A percentile compares a stretch with the other conserved stretches of the same genome.
These are phyloP conservation scores for Diutina mesorugosa DNA, from an alignment of 1,139 yeast species.

Conservation along the genomic window DNA sequence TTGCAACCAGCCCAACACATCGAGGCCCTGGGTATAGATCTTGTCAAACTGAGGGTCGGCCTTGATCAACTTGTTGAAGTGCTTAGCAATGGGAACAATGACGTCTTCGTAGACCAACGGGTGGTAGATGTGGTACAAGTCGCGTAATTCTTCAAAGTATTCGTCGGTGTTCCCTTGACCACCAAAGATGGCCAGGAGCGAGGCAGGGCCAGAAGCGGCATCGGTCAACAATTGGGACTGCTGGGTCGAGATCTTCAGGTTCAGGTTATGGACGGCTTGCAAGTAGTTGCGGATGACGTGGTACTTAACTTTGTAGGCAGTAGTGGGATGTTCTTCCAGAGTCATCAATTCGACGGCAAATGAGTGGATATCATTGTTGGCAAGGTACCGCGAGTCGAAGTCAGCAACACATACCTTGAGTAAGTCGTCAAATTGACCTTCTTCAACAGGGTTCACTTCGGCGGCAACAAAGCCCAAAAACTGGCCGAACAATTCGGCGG, in stretches of 20 bases:
- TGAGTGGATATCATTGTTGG: constrained; percentile 65
- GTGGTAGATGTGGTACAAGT: constrained; percentile 63
- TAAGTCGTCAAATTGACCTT: constrained; percentile 55
- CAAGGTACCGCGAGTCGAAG: not conserved
- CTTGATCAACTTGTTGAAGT: constrained; percentile 56
- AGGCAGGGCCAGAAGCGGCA: constrained; percentile 35
- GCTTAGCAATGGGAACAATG: constrained; percentile 53
- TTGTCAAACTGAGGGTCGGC: constrained; percentile 71
- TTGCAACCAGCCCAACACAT: constrained; percentile 76
- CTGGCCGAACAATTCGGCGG: constrained; percentile 75
- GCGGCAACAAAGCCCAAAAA: constrained; percentile 73
- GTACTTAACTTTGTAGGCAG: constrained; percentile 54
- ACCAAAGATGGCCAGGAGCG: constrained; percentile 79
- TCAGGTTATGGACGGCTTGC: constrained; percentile 46
- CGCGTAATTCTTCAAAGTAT: constrained; percentile 92
- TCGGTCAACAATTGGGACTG: constrained; percentile 40
- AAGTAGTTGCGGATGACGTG: constrained; percentile 60
- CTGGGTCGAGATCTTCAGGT: constrained; percentile 12
- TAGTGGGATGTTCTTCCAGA: constrained; percentile 43
- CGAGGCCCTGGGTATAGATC: constrained; percentile 88
- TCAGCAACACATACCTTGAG: constrained; percentile 47
- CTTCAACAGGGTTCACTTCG: constrained; percentile 29
- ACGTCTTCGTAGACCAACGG: constrained; percentile 58
- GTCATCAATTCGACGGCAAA: constrained; percentile 60
- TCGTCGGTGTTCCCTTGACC: constrained; percentile 99